A percentile compares a stretch with the other conserved stretches of the same genome.
Evolutionary conservation across 305 asterid species (phyloP).

Genomic region (Solanum aculeatissimum): DNA sequence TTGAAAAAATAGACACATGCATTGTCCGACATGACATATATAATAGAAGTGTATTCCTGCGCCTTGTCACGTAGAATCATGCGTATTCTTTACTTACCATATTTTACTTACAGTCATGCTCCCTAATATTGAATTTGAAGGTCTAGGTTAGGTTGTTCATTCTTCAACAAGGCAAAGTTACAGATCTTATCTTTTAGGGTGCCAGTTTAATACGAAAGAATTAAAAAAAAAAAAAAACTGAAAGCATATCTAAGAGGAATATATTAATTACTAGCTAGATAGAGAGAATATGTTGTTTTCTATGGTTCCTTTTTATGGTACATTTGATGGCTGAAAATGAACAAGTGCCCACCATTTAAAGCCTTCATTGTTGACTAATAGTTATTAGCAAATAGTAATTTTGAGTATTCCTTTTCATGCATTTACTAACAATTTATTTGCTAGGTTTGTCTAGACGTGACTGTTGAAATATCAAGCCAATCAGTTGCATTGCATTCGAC

Average conservation of each 20-base stretch:
- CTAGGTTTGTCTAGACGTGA: background rate
- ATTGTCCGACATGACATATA: too few relatives aligned
- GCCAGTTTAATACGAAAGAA: background rate
- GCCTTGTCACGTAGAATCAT: too few relatives aligned
- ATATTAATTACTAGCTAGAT: background rate
- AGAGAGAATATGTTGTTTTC: background rate
- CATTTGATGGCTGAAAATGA: background rate
- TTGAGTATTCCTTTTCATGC: background rate
- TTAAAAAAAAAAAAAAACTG: background rate
- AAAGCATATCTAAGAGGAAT: background rate
- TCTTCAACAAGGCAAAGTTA: background rate
- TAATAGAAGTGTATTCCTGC: too few relatives aligned
- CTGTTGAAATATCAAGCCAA: background rate
- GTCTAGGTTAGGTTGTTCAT: too few relatives aligned
- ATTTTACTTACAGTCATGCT: too few relatives aligned
- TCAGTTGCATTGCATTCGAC: background rate
- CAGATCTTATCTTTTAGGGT: background rate
- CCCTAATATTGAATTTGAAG: too few relatives aligned
- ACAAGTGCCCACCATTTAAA: background rate
- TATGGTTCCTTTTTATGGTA: background rate
- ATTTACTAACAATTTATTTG: background rate
- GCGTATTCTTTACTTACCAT: too few relatives aligned
- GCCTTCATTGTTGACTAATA: background rate
- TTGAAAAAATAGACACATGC: too few relatives aligned
- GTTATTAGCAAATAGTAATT: too few relatives aligned